Evolutionary conservation across 805 yeast genomes (phyloP), one percentile per base, ranked within the genome.

Genomic region (Candida tibetensis): DNA sequence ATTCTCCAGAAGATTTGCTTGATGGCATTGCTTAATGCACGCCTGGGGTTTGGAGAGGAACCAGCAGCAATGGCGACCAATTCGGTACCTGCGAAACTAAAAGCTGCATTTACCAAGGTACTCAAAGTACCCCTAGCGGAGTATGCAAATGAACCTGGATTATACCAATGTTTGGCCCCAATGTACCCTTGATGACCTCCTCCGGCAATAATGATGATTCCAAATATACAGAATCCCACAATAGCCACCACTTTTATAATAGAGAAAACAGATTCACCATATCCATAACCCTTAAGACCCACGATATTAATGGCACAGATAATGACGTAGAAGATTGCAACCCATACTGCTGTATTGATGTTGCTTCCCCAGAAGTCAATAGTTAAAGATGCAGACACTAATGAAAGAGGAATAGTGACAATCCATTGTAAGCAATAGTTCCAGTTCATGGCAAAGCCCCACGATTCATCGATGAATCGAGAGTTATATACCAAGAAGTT

Each of bases 1-100:
- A 77, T 64, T 64, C 82, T 71, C 68, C 76, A 77, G 43, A 74
- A 62, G 17, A 77, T 74, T 44, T 74, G 76, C 41, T 73, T 69
- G 15, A 75, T 73, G 36, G 81, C 79, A 32, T 69, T 65, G 36
- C 79, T 80, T 47, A 78, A 71, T 10, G 81, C 72, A 40, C 62
- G 69, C 47, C 75, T 64, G 43, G 82, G 82, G 50, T 74, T 65
- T 28, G 64, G 61, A 31, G 75, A 75, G 43, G 75, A 78, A 15
- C 76, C 77, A 14, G 83, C 81, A 25, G 79, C 77, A 38, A 77
- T 57, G 8, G 79, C 79, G 43, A 77, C 70, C 43, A 73, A 69
- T 58, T 78, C 83, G 29, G 78, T 70, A 52, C 81, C 81, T 47
- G 81, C 82, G 42, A 76, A 76, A 2, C 82, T 71, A 51, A 78